Evolutionary conservation across 495 filamentous ascomycete species (phyloP).

Genomic region (Ramalina intermedia): DNA sequence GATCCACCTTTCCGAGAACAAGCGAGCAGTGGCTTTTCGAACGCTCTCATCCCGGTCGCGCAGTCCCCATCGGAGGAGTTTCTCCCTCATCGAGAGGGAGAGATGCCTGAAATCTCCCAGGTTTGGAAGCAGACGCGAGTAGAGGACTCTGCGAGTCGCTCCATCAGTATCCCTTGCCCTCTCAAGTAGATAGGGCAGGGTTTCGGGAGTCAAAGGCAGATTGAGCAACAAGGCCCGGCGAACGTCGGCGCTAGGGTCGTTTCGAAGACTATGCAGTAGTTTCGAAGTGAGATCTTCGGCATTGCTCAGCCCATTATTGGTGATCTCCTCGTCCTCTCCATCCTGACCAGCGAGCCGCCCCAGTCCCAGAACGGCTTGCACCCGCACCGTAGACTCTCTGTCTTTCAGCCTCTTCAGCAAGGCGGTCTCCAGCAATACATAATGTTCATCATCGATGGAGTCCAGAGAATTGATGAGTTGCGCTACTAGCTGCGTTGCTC

Average conservation of each 20-base stretch:
- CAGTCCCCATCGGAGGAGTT: constrained; percentile 87
- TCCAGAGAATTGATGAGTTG: constrained; percentile 84
- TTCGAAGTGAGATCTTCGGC: constrained; percentile 53
- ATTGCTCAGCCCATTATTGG: constrained; percentile 45
- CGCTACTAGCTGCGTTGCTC: constrained; percentile 75
- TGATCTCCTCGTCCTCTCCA: constrained; percentile 57
- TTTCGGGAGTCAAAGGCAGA: constrained; percentile 61
- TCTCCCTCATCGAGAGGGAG: constrained; percentile 89
- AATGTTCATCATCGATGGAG: constrained; percentile 78
- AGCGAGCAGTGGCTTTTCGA: constrained; percentile 71
- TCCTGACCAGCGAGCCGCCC: constrained; percentile 70
- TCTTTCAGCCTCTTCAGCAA: constrained; percentile 77
- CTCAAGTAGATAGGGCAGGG: constrained; percentile 85
- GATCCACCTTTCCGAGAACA: constrained; percentile 92
- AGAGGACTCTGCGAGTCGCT: constrained; percentile 68
- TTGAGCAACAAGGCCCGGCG: constrained; percentile 78
- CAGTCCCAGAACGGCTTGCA: constrained; percentile 86
- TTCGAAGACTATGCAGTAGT: constrained; percentile 83
- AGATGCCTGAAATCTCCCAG: constrained; percentile 93
- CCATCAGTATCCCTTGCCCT: constrained; percentile 80
- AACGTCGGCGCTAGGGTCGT: constrained; percentile 89
- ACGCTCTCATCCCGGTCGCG: constrained; percentile 92
- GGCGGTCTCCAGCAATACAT: constrained; percentile 59
- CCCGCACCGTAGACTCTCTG: constrained; percentile 80
- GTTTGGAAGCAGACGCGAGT: constrained; percentile 73